Evolutionary conservation across 2,329 filamentous ascomycete genomes (phyloP).

Genomic region (Aureobasidium sp.): DNA sequence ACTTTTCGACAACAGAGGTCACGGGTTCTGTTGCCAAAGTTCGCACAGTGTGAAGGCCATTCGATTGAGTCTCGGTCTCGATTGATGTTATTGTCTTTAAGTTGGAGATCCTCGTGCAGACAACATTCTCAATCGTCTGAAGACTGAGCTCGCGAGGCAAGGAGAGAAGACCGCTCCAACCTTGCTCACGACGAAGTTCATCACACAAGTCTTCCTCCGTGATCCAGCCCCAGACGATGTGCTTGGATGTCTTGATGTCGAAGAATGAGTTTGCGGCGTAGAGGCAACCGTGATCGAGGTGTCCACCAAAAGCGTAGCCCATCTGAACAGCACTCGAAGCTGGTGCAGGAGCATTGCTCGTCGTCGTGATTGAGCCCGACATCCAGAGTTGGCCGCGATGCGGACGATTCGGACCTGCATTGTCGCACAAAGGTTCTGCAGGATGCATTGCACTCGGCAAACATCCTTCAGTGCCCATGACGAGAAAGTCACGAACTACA

Average conservation of each 20-base stretch:
- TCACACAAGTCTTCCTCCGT: constrained; percentile 45
- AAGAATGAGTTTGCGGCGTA: constrained; percentile 30
- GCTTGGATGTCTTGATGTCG: constrained; percentile 36
- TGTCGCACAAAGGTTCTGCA: neutral
- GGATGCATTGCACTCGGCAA: neutral
- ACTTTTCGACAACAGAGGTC: neutral
- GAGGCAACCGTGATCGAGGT: neutral
- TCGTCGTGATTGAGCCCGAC: neutral
- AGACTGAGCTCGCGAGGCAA: constrained; percentile 27
- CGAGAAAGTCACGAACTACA: neutral
- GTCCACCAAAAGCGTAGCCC: neutral
- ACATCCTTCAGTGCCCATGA: neutral
- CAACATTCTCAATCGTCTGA: neutral
- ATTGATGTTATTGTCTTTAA: neutral
- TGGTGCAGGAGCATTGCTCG: neutral
- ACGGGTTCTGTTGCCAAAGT: neutral
- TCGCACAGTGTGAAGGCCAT: neutral
- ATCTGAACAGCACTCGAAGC: neutral
- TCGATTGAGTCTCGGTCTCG: neutral
- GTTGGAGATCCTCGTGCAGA: neutral
- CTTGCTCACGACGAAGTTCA: constrained; percentile 36
- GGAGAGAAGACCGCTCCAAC: constrained; percentile 45
- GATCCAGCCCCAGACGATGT: constrained; percentile 46
- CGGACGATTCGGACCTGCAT: neutral
- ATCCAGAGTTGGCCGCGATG: neutral